Evolutionary conservation across 75 land plant species (phyloP).

Genomic region (Ceratopteris richardii): DNA sequence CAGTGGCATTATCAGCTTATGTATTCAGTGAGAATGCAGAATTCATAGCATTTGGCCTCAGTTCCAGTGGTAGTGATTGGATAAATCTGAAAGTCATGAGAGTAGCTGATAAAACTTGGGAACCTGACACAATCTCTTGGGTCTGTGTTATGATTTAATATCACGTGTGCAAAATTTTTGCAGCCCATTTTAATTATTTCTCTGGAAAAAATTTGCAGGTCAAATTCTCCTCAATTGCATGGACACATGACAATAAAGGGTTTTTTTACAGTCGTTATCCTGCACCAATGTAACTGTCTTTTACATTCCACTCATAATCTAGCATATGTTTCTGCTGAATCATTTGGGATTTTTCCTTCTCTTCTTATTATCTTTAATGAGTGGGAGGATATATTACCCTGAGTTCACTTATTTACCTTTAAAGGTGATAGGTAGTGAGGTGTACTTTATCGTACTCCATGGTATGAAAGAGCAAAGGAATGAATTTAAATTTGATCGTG

Average conservation of each 20-base stretch:
- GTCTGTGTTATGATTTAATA: constrained; percentile 24
- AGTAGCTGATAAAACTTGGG: constrained; percentile 53
- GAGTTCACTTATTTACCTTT: no score
- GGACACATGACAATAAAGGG: constrained; percentile 97
- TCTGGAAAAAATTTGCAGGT: constrained; percentile 40
- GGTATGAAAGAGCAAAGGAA: no score
- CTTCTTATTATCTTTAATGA: no score
- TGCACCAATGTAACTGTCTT: constrained; percentile 58
- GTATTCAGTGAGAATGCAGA: constrained; percentile 76
- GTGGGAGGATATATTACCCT: no score
- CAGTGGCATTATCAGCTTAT: constrained; percentile 43
- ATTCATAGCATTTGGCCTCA: constrained; percentile 77
- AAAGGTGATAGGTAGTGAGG: no score
- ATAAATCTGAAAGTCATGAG: constrained; percentile 76
- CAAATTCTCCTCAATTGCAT: constrained; percentile 71
- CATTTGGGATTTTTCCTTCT: no score
- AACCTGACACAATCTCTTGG: constrained; percentile 74
- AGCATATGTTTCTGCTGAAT: no score
- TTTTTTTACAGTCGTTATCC: constrained; percentile 97
- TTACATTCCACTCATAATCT: no score
- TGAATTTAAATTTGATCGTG: no score
- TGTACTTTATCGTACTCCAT: no score
- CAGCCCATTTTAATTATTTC: not conserved
- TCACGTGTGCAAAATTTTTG: not conserved
- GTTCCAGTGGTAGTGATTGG: constrained; percentile 99